Base-by-base conservation (phyloP, 164 flowering plant species). In the Vitis riparia region DNA sequence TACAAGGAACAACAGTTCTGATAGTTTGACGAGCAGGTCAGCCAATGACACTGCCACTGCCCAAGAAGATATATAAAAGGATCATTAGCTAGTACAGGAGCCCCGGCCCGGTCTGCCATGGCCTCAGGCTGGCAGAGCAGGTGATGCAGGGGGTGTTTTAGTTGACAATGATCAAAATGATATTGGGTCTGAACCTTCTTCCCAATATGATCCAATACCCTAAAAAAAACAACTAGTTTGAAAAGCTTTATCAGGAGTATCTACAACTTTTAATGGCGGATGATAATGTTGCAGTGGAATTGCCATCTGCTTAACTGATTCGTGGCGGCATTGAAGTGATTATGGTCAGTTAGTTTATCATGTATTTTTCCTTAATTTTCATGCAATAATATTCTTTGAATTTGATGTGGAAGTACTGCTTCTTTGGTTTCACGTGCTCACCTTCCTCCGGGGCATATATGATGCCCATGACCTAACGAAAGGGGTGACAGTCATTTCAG, bases 241-340 rank as follows among this genome's bases (percentile, higher is more conserved):
- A 64, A 23, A 23, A 64, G 15, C 44, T 64, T 17, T 64, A 50
- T 51, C 56, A 64, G 27, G 27, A 23, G 56, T 64, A 23, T 51
- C 56, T 15, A 51, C 16, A 64, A 44, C 56, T 64, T 37, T 6
- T 37, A 37, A 23, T 23, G 5, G 44, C 44, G 7, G 44, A 37
- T 37, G 7, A 37, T 6, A 37, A 6, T 37, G 44, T 37, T 37
- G 44, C 44, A 37, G 44, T 37, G 44, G 44, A 37, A 37, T 37
- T 6, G 7, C 7, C 0, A 37, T 6, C 44, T 3, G 44, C 44
- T 37, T 37, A 37, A 37, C 7, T 37, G 27, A 23, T 23, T 23
- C 27, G 27, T 23, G 27, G 27, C 27, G 27, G 27, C 27, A 23
- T 23, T 23, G 27, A 23, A 23, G 27, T 23, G 27, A 23, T 23